phyloP scores from a whole-genome alignment of 2,329 filamentous ascomycete species.

The Ilyonectria mors-panacis region DNA sequence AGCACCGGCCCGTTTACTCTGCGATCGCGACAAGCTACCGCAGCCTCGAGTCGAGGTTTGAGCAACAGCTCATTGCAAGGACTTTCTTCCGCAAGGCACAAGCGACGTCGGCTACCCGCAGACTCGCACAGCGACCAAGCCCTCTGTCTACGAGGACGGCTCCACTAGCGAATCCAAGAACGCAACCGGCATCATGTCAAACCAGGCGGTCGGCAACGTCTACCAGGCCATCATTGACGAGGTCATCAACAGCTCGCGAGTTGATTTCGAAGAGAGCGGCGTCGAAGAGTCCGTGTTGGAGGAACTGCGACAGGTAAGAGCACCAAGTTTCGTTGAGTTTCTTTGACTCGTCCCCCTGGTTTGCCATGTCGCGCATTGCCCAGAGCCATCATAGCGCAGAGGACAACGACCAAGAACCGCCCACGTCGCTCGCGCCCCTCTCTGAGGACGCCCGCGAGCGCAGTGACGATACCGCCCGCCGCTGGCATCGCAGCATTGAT shows the following conservation, averaged over 20 bases:
- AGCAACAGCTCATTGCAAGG: not conserved
- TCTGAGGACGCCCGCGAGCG: not conserved
- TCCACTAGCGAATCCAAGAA: conserved; percentile 16
- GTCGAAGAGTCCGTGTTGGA: conserved; percentile 89
- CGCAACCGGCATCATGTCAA: conserved; percentile 65
- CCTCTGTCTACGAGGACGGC: conserved; percentile 13
- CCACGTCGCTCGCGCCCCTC: not conserved
- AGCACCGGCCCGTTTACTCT: not conserved
- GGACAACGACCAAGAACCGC: conserved; percentile 29
- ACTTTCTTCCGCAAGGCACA: not conserved
- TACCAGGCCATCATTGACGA: conserved; percentile 86
- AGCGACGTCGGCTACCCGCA: conserved; percentile 5
- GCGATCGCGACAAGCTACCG: conserved; percentile 4
- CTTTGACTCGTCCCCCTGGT: conserved; percentile 18
- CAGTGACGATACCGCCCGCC: not conserved
- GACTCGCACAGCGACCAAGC: conserved; percentile 24
- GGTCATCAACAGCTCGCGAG: conserved; percentile 91
- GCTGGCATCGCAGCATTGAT: conserved; percentile 15
- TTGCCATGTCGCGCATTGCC: conserved; percentile 17
- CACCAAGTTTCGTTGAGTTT: conserved; percentile 27
- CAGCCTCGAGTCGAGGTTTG: not conserved
- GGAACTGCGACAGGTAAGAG: conserved; percentile 87
- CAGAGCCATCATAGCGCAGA: conserved; percentile 47
- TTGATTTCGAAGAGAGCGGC: conserved; percentile 97
- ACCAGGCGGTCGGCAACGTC: conserved; percentile 77